Percentiles rank a stretch among this genome's conserved stretches.
Conservation (phyloP, 1,284 basidiomycete genomes). For the Ganoderma meredithae region DNA sequence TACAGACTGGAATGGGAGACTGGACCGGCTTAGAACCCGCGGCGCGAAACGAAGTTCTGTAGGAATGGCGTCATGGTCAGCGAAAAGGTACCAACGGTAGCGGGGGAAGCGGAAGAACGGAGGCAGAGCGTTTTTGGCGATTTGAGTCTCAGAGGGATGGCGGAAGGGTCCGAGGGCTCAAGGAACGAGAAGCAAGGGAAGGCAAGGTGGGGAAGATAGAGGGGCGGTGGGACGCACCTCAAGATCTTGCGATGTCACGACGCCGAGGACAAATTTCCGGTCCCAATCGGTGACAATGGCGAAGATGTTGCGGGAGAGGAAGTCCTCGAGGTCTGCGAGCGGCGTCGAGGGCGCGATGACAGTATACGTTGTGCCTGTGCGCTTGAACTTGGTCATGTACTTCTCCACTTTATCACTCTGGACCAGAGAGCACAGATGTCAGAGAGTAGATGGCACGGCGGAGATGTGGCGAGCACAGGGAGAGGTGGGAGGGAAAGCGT, state of each 20-base stretch:
- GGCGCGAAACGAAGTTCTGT: conserved; percentile 63
- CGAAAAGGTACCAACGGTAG: neutral
- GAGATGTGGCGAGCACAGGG: conserved; percentile 11
- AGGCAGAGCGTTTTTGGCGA: neutral
- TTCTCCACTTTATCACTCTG: conserved; percentile 70
- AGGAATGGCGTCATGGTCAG: conserved; percentile 8
- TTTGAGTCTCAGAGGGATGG: neutral
- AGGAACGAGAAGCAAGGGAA: conserved; percentile 5
- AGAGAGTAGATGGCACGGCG: neutral
- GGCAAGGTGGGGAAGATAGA: neutral
- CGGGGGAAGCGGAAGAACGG: neutral
- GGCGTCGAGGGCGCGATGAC: conserved; percentile 83
- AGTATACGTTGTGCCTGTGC: conserved; percentile 73
- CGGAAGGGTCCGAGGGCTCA: neutral
- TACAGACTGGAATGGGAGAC: conserved; percentile 12
- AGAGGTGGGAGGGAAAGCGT: conserved; percentile 15
- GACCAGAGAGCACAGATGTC: no score
- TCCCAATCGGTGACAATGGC: conserved; percentile 85
- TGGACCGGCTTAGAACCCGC: conserved; percentile 50
- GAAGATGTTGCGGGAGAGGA: conserved; percentile 76
- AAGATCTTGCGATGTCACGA: conserved; percentile 83
- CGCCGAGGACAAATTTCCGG: conserved; percentile 86
- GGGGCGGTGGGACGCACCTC: conserved; percentile 51
- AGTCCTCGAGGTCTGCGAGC: conserved; percentile 78
- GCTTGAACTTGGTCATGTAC: conserved; percentile 82